Evolutionary conservation across 2,329 filamentous ascomycete genomes (phyloP), one percentile per base, ranked within the genome.

Genomic region (Dactylellina sp.): DNA sequence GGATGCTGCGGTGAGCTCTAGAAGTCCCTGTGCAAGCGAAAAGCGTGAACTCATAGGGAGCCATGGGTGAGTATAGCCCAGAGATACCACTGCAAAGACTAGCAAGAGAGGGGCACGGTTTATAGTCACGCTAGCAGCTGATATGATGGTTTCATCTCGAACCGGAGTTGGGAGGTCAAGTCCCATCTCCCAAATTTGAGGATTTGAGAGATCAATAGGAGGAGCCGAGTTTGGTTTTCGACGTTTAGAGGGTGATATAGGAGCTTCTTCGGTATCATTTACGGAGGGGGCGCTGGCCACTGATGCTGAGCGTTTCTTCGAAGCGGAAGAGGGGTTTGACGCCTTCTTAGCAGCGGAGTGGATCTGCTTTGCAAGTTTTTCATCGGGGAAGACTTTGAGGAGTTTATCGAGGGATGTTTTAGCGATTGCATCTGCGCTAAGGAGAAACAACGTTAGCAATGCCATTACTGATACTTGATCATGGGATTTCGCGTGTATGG

Each of bases 101-200:
- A 75, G 71, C 20, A 75, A 62, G 22, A 75, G 46, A 9, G 71
- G 71, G 28, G 71, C 71, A 49, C 71, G 71, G 55, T 75, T 75
- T 11, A 47, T 62, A 3, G 56, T 75, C 20, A 68, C 11, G 14
- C 18, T 62, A 7, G 63, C 57, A 7, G 16, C 39, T n/a, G 55
- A 56, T 20, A 75, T 66, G 2, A 56, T 49, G 22, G 55, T 35
- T 37, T 56, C 56, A 39, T 75, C 56, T 50, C 44, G 47, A 39
- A 32, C 42, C 11, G 62, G 71, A 16, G 47, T 3, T 4, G 71
- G 71, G n/a, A 75, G 47, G 9, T 75, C 71, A 6, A 75, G 57
- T 16, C 71, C 71, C 1, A 32, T n/a, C 40, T 75, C 71, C 71
- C 71, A 75, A 35, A 62, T 57, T 28, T 62, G 52, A 42, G 63